phyloP scores from a whole-genome alignment of 108 stramenopile species.

The Cyclotella kingstonii region DNA sequence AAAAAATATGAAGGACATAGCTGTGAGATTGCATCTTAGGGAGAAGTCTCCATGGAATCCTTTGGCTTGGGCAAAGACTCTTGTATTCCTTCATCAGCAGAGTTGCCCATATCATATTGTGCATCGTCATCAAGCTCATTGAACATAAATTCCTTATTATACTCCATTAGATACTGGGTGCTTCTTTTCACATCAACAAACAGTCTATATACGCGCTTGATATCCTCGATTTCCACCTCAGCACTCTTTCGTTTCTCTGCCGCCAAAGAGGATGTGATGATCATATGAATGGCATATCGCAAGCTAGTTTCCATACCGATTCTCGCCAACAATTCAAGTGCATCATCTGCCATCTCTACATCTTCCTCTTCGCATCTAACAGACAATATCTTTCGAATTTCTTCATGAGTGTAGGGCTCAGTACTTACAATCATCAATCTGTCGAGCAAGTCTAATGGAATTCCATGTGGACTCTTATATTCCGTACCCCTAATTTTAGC shows the following conservation, averaged over 20 bases:
- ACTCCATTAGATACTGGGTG: conserved; percentile 98
- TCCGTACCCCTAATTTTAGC: conserved; percentile 92
- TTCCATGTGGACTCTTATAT: conserved; percentile 96
- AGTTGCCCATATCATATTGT: conserved; percentile 20
- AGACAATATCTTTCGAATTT: conserved; percentile 80
- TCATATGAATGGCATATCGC: conserved; percentile 99
- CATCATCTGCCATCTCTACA: conserved; percentile 96
- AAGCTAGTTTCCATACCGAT: conserved; percentile 96
- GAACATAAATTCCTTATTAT: conserved; percentile 95
- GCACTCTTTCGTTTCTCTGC: conserved; percentile 88
- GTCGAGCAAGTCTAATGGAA: conserved; percentile 96
- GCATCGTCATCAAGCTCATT: conserved; percentile 76
- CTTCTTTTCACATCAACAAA: conserved; percentile 98
- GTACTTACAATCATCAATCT: conserved; percentile 97
- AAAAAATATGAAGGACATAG: too few relatives aligned
- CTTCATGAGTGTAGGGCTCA: conserved; percentile 85
- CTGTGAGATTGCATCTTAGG: too few relatives aligned
- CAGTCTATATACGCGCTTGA: conserved; percentile 87
- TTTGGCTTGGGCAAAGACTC: not conserved
- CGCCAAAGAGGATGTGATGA: conserved; percentile 88
- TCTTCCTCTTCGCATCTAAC: conserved; percentile 96
- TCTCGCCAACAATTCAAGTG: conserved; percentile 92
- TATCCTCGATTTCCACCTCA: conserved; percentile 85
- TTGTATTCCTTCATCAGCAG: conserved; percentile 4
- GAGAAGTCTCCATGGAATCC: conserved; percentile 35